phyloP scores from a whole-genome alignment of 2,329 filamentous ascomycete species.

The Arthrobotrys conoides region DNA sequence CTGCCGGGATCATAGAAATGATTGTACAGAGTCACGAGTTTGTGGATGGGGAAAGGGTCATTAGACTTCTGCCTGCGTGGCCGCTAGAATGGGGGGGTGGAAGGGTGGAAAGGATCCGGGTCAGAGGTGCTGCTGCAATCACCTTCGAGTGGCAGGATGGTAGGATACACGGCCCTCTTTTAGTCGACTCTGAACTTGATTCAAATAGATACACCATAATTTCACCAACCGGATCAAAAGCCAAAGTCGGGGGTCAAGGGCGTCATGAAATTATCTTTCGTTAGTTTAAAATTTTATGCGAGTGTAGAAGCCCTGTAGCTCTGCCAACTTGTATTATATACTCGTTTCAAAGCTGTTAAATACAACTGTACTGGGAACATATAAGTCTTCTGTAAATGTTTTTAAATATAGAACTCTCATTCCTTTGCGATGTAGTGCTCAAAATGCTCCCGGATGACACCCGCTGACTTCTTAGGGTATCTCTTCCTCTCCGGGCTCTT shows the following conservation, averaged over 20 bases:
- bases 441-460: conserved; percentile 65
- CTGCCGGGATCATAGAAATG: conserved; percentile 70
- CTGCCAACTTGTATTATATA: not conserved
- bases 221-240: conserved; percentile 32
- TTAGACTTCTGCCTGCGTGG: conserved; percentile 67
- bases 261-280: conserved; percentile 6
- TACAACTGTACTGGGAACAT: no score
- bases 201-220: conserved; percentile 28
- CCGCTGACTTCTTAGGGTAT: conserved; percentile 67
- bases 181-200: conserved; percentile 11
- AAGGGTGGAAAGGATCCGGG: conserved; percentile 66
- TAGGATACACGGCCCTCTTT: conserved; percentile 43
- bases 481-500: conserved; percentile 67
- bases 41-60: conserved; percentile 48
- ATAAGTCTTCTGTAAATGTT: not conserved
- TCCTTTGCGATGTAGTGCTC: conserved; percentile 64
- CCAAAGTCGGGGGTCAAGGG: conserved; percentile 31
- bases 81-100: conserved; percentile 66
- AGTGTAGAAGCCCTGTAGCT: not conserved
- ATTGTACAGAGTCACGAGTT: conserved; percentile 67
- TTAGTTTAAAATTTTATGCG: not conserved
- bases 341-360: not conserved
- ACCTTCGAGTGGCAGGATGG: conserved; percentile 67
- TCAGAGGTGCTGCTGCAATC: conserved; percentile 66
- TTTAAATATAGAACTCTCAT: not conserved